Evolutionary conservation across 805 yeast genomes (phyloP).

Genomic region (Myxozyma neotropica): DNA sequence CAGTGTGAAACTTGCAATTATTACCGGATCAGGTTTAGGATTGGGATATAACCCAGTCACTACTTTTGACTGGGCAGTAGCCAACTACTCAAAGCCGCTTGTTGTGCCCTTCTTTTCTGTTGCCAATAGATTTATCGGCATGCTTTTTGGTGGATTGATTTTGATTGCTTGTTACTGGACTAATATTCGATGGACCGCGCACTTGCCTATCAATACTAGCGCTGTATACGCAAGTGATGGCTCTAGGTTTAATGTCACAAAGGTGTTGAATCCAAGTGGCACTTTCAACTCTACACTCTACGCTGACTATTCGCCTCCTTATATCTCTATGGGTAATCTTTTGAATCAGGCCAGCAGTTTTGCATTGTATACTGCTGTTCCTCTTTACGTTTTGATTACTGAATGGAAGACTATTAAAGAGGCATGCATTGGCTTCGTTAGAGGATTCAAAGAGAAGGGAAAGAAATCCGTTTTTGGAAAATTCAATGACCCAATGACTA

Average conservation of each 20-base stretch:
- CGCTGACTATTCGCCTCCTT: constrained; percentile 64
- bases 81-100: constrained; percentile 54
- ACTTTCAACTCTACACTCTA: constrained; percentile 53
- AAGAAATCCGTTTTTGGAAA: constrained; percentile 35
- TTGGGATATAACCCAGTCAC: constrained; percentile 48
- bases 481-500: constrained; percentile 17
- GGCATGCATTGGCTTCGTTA: neutral
- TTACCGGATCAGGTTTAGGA: constrained; percentile 59
- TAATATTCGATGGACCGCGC: constrained; percentile 44
- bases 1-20: constrained; percentile 54
- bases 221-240: constrained; percentile 57
- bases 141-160: constrained; percentile 36
- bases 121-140: constrained; percentile 40
- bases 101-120: constrained; percentile 63
- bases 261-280: constrained; percentile 50
- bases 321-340: constrained; percentile 62
- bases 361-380: constrained; percentile 59
- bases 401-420: constrained; percentile 20
- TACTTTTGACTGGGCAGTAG: constrained; percentile 51
- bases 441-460: constrained; percentile 4
- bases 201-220: constrained; percentile 52
- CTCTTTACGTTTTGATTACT: constrained; percentile 44
- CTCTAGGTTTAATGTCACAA: constrained; percentile 49
- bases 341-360: constrained; percentile 61
- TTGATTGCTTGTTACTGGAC: constrained; percentile 47